Conservation (phyloP, 495 filamentous ascomycete genomes). For the Tuber microsphaerosporum region DNA sequence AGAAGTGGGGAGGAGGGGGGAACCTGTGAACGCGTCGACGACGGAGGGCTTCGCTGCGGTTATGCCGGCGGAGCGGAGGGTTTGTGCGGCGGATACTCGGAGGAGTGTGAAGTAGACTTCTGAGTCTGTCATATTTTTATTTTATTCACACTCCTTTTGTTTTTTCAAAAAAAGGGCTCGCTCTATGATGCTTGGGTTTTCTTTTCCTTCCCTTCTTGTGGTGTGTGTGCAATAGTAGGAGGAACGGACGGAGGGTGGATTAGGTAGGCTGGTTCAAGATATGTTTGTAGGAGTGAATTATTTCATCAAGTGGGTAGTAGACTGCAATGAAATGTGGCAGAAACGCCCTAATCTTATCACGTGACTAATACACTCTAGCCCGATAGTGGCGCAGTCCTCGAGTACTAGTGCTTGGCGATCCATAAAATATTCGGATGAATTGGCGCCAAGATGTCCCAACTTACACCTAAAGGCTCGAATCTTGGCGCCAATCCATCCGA, state of each 20-base stretch:
- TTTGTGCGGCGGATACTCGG: conserved; percentile 37
- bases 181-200: not conserved
- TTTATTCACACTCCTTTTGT: not conserved
- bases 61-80: conserved; percentile 37
- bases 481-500: no score
- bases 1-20: not conserved
- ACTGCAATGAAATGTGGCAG: not conserved
- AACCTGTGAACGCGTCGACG: conserved; percentile 40
- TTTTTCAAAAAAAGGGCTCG: not conserved
- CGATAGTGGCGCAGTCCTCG: not conserved
- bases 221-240: not conserved
- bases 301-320: not conserved
- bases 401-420: no score
- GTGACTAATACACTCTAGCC: not conserved
- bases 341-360: not conserved
- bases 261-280: not conserved
- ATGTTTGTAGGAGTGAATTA: not conserved
- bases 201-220: not conserved
- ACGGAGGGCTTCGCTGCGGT: conserved; percentile 41
- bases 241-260: not conserved
- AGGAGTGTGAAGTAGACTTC: conserved; percentile 40
- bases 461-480: no score
- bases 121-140: conserved; percentile 33
- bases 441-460: no score
- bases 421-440: no score